Evolutionary conservation across 2,329 filamentous ascomycete species (phyloP), one percentile per base, ranked within the genome.

Genomic region (Trichoderma asperellum): DNA sequence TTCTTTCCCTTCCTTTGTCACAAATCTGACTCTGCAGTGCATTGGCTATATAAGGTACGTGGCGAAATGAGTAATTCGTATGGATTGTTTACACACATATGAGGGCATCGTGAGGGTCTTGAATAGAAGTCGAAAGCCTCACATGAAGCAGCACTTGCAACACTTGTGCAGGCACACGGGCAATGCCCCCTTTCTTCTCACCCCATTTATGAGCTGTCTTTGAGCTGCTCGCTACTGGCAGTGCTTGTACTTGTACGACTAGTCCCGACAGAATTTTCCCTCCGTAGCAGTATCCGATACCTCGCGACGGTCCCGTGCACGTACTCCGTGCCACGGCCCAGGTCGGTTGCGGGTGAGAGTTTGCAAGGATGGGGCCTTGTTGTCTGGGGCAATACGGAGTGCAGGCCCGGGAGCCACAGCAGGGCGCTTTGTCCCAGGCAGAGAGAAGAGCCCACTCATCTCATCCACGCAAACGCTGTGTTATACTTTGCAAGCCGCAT

Each of bases 341-440:
- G 35, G 53, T 12, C 16, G 57, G 56, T 21, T 40, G 27, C 53
- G 40, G 52, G 24, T 47, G 35, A 32, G 35, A 21, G 47, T 66
- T 35, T 27, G 34, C 52, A 55, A 7, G 62, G 52, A 35, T 43
- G 49, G 18, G 32, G 18, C 52, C 62, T 57, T 43, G 62, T 57
- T 43, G 62, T 57, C 62, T 47, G 62, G 62, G 63, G 63, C 63
- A 66, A 58, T 65, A 57, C 35, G 62, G 62, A 65, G 52, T 40
- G 24, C 40, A 43, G 40, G 40, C 40, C 40, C 37, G 37, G 37
- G 40, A n/a, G 40, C 40, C 40, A 24, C 43, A 24, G 47, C 47
- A 49, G 21, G 21, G 21, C 47, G 47, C 21, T 49, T 49, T 49
- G 47, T 49, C 47, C 40, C 16, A n/a, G 27, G 55, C 32, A 27